Conservation (phyloP, 140 eudicot species). For the Senecio squalidus region DNA sequence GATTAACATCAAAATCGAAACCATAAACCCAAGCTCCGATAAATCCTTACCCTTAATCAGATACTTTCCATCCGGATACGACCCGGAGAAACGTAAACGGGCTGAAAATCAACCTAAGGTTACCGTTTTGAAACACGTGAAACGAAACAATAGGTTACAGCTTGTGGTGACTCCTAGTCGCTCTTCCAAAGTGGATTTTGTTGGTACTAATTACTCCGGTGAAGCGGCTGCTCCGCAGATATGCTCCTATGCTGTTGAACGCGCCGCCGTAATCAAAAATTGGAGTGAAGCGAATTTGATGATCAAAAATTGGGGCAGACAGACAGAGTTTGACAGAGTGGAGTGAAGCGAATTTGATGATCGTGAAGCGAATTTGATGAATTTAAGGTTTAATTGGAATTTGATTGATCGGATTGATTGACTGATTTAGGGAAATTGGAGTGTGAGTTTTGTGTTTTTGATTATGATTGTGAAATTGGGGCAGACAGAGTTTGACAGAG, state of each 20-base stretch:
- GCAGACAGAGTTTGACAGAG: too few species aligned
- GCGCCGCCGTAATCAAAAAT: too few species aligned
- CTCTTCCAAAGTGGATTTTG: constrained; percentile 45
- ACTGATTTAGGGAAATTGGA: too few species aligned
- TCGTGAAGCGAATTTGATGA: too few species aligned
- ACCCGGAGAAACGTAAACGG: constrained; percentile 36
- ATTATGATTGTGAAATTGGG: too few species aligned
- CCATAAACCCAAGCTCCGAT: constrained; percentile 20
- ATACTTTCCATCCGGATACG: constrained; percentile 62
- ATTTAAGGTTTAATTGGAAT: too few species aligned
- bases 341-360: too few species aligned
- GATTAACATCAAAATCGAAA: constrained; percentile 40
- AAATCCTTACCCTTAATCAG: constrained; percentile 60
- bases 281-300: too few species aligned
- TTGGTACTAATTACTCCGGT: constrained; percentile 73
- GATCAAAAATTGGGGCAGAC: too few species aligned
- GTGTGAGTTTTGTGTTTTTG: too few species aligned
- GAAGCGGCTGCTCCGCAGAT: constrained; percentile 65
- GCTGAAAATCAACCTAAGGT: constrained; percentile 20
- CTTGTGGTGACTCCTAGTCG: constrained; percentile 52
- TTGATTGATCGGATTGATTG: too few species aligned
- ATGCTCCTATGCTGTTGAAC: constrained; percentile 66
- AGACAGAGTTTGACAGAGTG: too few species aligned
- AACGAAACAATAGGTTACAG: constrained; percentile 40
- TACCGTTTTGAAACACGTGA: constrained; percentile 39